These are phyloP conservation scores for Scytalidium sp. DNA, from an alignment of 2,329 filamentous ascomycete species.

Conservation along the genomic window DNA sequence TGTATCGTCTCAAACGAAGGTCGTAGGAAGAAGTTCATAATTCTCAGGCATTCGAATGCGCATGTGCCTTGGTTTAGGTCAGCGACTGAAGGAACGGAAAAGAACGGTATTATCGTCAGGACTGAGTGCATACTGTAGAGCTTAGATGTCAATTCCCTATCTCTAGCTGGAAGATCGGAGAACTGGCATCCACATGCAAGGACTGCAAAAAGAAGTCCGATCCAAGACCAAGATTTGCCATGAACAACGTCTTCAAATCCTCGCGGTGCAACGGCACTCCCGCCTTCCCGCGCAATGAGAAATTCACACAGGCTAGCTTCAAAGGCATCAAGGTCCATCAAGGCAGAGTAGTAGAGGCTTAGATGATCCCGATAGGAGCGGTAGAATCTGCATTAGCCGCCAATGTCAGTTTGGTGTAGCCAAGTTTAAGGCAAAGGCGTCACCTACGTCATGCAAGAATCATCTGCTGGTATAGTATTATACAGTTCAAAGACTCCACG, in stretches of 20 bases:
- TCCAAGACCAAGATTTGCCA: conserved; percentile 35
- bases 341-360: background rate
- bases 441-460: background rate
- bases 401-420: background rate
- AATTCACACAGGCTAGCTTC: background rate
- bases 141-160: conserved; percentile 1
- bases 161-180: conserved; percentile 46
- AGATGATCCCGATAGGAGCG: background rate
- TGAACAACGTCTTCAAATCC: background rate
- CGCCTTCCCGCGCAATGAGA: background rate
- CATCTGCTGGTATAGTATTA: background rate
- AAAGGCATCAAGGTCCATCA: background rate
- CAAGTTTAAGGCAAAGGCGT: background rate
- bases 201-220: conserved; percentile 59
- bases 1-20: conserved; percentile 63
- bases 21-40: conserved; percentile 57
- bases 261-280: background rate
- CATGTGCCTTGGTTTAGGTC: conserved; percentile 61
- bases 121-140: conserved; percentile 51
- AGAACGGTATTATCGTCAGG: conserved; percentile 49
- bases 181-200: conserved; percentile 62
- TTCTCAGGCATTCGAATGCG: conserved; percentile 58
- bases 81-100: too few species aligned
- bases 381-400: background rate
- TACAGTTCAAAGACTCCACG: background rate